Percentiles rank a stretch among this genome's conserved stretches.
phyloP scores from a whole-genome alignment of 202 grass and related monocot species.

The Carex sylvatica region DNA sequence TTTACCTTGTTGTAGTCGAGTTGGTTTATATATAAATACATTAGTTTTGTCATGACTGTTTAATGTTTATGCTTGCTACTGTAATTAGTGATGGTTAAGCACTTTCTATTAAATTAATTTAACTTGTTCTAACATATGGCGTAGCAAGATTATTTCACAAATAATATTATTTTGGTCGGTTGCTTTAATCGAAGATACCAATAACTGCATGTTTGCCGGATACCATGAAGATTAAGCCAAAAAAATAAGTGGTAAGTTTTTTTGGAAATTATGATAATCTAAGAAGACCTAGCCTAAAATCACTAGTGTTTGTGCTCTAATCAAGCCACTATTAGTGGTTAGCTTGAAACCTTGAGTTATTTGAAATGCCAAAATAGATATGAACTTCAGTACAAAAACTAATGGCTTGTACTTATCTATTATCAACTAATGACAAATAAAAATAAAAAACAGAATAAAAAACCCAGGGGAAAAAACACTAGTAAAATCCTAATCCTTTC shows the following conservation, averaged over 20 bases:
- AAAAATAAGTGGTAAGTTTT: neutral
- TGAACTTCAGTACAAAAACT: neutral
- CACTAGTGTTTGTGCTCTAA: too few species aligned
- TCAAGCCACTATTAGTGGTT: too few species aligned
- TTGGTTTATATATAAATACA: neutral
- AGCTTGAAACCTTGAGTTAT: too few species aligned
- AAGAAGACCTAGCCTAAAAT: neutral
- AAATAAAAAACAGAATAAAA: neutral
- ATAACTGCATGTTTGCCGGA: neutral
- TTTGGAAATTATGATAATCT: neutral
- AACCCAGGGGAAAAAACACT: too few species aligned
- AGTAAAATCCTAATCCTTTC: neutral
- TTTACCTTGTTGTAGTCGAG: neutral
- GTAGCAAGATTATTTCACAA: neutral
- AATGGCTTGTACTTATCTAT: neutral
- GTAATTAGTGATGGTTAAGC: neutral
- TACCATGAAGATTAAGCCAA: neutral
- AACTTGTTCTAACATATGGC: neutral
- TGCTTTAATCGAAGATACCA: neutral
- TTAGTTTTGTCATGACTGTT: too few species aligned
- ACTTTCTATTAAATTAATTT: neutral
- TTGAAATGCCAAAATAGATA: conserved; percentile 1
- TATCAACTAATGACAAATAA: neutral
- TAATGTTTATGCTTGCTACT: neutral
- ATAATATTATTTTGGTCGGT: neutral